Evolutionary conservation across 179 eudicot species (phyloP).

Genomic region (Drosera spatulata): DNA sequence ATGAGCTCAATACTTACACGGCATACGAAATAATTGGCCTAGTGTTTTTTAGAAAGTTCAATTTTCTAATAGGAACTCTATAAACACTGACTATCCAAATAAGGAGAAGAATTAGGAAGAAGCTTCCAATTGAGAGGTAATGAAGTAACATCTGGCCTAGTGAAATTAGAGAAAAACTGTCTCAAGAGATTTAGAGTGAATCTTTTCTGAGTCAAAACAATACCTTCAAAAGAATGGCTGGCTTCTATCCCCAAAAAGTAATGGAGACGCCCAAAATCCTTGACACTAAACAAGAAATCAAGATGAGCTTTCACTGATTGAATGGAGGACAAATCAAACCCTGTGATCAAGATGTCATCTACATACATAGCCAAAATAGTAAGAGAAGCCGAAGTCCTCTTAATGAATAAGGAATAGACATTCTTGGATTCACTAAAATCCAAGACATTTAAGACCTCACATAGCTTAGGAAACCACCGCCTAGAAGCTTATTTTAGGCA

Average conservation of each 20-base stretch:
- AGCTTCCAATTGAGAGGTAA: background rate
- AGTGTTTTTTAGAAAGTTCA: too few relatives aligned
- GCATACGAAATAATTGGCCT: background rate
- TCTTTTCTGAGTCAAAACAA: background rate
- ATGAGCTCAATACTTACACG: background rate
- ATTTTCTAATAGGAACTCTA: background rate
- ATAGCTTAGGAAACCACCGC: too few relatives aligned
- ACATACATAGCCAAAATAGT: background rate
- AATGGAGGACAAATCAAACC: background rate
- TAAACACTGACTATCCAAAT: background rate
- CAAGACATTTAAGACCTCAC: too few relatives aligned
- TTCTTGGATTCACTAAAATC: too few relatives aligned
- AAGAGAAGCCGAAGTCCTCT: background rate
- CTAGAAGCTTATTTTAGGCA: too few relatives aligned
- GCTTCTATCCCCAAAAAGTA: conserved; percentile 4
- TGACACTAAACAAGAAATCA: too few relatives aligned
- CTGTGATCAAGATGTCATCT: background rate
- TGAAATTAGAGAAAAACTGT: background rate
- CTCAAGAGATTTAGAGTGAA: background rate
- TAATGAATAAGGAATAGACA: too few relatives aligned
- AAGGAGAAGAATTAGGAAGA: too few relatives aligned
- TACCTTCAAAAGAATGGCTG: background rate
- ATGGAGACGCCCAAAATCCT: background rate
- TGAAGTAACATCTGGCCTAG: background rate
- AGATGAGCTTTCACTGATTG: too few relatives aligned